Evolutionary conservation across 805 yeast genomes (phyloP).

Genomic region (Wickerhamomyces subpelliculosus): DNA sequence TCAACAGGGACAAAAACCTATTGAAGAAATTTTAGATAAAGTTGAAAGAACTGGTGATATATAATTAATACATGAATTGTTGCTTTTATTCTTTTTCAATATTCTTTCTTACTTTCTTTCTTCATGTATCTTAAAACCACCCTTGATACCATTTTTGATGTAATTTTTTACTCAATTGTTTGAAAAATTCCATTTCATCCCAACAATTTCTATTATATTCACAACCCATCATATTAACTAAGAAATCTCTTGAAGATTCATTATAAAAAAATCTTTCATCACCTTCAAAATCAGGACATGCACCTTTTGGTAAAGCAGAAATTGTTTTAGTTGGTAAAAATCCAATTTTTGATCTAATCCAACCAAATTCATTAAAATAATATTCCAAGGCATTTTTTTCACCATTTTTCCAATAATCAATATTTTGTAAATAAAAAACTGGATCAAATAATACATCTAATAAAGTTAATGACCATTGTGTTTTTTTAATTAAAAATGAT

Average conservation of each 20-base stretch:
- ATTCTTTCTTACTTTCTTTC: no score
- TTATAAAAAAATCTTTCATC: constrained; percentile 29
- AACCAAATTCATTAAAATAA: constrained; percentile 28
- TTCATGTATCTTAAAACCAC: constrained; percentile 6
- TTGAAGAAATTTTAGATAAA: constrained; percentile 9
- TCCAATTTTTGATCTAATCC: constrained; percentile 34
- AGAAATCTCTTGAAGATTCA: constrained; percentile 29
- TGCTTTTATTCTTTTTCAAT: no score
- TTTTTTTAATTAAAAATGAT: constrained; percentile 31
- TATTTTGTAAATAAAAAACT: constrained; percentile 31
- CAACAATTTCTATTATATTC: constrained; percentile 31
- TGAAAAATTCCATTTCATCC: constrained; percentile 33
- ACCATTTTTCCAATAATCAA: constrained; percentile 31
- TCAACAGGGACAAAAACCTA: constrained; percentile 9
- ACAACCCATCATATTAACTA: constrained; percentile 34
- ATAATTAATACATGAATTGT: background rate
- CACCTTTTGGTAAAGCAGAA: constrained; percentile 31
- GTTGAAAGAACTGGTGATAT: constrained; percentile 11
- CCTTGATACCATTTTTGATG: constrained; percentile 25
- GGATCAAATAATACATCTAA: constrained; percentile 37
- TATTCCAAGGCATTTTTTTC: constrained; percentile 34
- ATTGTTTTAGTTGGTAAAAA: constrained; percentile 32
- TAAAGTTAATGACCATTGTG: constrained; percentile 30
- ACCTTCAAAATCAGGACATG: constrained; percentile 25
- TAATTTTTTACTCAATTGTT: constrained; percentile 23